Conservation (phyloP, 2,329 filamentous ascomycete species). For the Beauveria scarabaeidicola region DNA sequence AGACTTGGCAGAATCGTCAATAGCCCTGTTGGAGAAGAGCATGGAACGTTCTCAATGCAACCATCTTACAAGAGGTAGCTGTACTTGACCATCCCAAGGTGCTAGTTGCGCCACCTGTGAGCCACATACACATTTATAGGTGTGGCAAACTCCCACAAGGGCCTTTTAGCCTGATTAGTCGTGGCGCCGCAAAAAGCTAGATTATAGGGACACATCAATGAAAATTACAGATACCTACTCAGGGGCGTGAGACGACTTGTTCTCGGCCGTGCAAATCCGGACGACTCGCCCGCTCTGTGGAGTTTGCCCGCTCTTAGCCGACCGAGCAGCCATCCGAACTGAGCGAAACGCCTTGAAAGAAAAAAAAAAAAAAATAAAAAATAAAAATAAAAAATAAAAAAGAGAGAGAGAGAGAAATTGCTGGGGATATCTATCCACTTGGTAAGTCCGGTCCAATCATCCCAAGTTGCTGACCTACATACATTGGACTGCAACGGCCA, state of each 20-base stretch:
- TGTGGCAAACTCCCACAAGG: neutral
- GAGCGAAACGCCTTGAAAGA: neutral
- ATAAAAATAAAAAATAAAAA: no score
- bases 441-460: neutral
- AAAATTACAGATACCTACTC: neutral
- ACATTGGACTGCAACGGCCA: neutral
- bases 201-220: neutral
- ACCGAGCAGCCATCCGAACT: neutral
- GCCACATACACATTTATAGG: neutral
- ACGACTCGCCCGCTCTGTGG: neutral
- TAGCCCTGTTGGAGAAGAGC: neutral
- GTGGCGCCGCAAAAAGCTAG: neutral
- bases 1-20: neutral
- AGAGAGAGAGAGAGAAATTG: no score
- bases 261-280: neutral
- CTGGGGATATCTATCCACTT: conserved; percentile 3
- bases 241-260: neutral
- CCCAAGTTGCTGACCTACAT: neutral
- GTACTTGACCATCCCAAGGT: neutral
- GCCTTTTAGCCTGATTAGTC: neutral
- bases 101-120: conserved; percentile 1
- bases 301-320: neutral
- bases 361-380: no score
- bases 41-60: neutral
- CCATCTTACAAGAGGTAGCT: neutral